These are phyloP conservation scores for Patellaria atrata DNA, from an alignment of 495 filamentous ascomycete species.

Conservation along the genomic window DNA sequence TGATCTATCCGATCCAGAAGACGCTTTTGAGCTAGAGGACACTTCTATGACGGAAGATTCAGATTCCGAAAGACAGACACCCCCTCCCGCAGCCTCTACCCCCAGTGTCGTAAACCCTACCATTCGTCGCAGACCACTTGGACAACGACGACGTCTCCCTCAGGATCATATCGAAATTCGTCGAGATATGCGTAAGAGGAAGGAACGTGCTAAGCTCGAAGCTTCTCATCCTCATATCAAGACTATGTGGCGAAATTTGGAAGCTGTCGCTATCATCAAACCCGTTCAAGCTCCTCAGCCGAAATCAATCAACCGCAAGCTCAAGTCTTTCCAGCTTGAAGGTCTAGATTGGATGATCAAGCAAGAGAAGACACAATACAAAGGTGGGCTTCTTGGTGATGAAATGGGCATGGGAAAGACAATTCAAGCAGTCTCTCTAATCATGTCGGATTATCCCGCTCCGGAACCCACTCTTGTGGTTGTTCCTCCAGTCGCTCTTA, in stretches of 20 bases:
- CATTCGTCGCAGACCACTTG: conserved; percentile 7
- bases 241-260: conserved; percentile 73
- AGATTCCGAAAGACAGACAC: neutral
- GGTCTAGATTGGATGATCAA: conserved; percentile 85
- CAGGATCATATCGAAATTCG: conserved; percentile 20
- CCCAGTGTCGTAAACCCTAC: neutral
- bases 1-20: too few species aligned
- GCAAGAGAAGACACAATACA: conserved; percentile 74
- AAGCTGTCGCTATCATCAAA: conserved; percentile 48
- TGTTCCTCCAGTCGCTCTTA: conserved; percentile 85
- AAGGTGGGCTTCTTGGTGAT: conserved; percentile 81
- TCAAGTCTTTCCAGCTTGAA: conserved; percentile 88
- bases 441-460: conserved; percentile 92
- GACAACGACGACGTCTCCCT: conserved; percentile 8
- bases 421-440: conserved; percentile 87
- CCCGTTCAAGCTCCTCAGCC: conserved; percentile 61
- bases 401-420: conserved; percentile 99
- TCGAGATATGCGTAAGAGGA: conserved; percentile 23
- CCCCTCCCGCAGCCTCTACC: neutral
- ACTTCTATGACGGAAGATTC: neutral
- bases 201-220: conserved; percentile 53
- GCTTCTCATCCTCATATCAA: conserved; percentile 57
- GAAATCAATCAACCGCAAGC: conserved; percentile 54
- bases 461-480: conserved; percentile 72
- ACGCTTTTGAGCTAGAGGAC: too few species aligned